Conservation (phyloP, 2,329 filamentous ascomycete genomes). For the Fusarium tricinctum region DNA sequence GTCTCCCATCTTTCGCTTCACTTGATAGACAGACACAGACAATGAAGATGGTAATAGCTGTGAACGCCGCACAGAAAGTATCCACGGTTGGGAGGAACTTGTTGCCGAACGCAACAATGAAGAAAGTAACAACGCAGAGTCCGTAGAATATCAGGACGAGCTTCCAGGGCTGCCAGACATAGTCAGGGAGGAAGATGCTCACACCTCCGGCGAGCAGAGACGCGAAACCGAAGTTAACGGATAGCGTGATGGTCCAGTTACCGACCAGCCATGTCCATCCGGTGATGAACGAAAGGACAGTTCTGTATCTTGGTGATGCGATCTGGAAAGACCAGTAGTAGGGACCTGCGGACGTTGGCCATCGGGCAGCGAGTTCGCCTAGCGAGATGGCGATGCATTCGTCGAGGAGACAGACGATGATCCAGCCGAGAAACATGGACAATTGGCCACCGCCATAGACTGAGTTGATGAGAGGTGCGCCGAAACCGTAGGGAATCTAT, state of each 20-base stretch:
- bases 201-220: slow-evolving; percentile 77
- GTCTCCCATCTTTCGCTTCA: slow-evolving; percentile 72
- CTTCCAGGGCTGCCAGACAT: slow-evolving; percentile 74
- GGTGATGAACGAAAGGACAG: slow-evolving; percentile 77
- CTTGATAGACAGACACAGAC: slow-evolving; percentile 67
- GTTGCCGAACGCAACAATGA: slow-evolving; percentile 75
- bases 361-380: slow-evolving; percentile 79
- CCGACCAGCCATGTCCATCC: slow-evolving; percentile 81
- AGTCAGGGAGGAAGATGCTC: slow-evolving; percentile 71
- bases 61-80: slow-evolving; percentile 77
- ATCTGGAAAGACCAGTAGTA: slow-evolving; percentile 82
- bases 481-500: slow-evolving; percentile 48
- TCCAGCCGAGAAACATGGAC: slow-evolving; percentile 78
- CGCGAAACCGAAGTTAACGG: slow-evolving; percentile 77
- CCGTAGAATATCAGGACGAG: slow-evolving; percentile 80
- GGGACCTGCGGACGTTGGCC: slow-evolving; percentile 71
- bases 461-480: slow-evolving; percentile 44
- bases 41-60: slow-evolving; percentile 78
- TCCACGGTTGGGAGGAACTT: slow-evolving; percentile 74
- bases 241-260: slow-evolving; percentile 78
- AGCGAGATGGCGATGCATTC: slow-evolving; percentile 78
- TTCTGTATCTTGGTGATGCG: slow-evolving; percentile 70
- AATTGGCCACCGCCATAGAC: slow-evolving; percentile 47
- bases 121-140: slow-evolving; percentile 72
- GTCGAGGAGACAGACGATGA: slow-evolving; percentile 75